These are phyloP conservation scores for Ballota nigra DNA, from an alignment of 257 asterid genomes.

Conservation along the genomic window DNA sequence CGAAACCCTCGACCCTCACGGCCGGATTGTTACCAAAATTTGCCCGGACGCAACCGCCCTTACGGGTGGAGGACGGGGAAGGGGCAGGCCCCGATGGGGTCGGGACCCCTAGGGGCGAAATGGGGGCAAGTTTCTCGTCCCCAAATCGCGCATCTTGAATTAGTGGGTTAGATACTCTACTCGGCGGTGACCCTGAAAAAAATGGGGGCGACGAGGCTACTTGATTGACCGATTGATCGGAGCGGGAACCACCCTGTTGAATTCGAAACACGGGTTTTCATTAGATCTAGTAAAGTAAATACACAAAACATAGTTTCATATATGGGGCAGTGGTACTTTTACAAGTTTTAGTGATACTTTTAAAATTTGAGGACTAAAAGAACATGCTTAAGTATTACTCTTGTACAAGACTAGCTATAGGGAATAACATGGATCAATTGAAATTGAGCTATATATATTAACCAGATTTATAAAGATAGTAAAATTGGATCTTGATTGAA, in stretches of 20 bases:
- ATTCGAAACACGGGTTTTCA: not conserved
- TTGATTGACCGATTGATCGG: slow-evolving; percentile 53
- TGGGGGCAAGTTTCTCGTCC: slow-evolving; percentile 57
- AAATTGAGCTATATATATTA: not conserved
- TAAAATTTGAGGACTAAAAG: too few species aligned
- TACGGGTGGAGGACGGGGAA: slow-evolving; percentile 58
- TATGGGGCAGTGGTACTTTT: too few species aligned
- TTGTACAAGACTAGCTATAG: too few species aligned
- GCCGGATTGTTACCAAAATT: slow-evolving; percentile 95
- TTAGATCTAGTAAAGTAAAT: not conserved
- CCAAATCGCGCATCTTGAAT: slow-evolving; percentile 85
- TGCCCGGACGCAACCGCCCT: slow-evolving; percentile 80
- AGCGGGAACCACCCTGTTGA: slow-evolving; percentile 55
- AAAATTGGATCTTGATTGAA: not conserved
- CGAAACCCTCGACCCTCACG: slow-evolving; percentile 91
- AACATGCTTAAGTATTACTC: too few species aligned
- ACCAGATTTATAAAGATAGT: not conserved
- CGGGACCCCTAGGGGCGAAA: slow-evolving; percentile 55
- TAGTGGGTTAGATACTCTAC: slow-evolving; percentile 98
- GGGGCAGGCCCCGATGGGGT: slow-evolving; percentile 50
- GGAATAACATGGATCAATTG: not conserved
- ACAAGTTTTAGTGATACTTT: too few species aligned
- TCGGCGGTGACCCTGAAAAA: slow-evolving; percentile 99
- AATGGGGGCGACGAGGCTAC: slow-evolving; percentile 98
- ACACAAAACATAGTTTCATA: too few species aligned